Evolutionary conservation across 306 rosid species (phyloP).

Genomic region (Prosopis cineraria): DNA sequence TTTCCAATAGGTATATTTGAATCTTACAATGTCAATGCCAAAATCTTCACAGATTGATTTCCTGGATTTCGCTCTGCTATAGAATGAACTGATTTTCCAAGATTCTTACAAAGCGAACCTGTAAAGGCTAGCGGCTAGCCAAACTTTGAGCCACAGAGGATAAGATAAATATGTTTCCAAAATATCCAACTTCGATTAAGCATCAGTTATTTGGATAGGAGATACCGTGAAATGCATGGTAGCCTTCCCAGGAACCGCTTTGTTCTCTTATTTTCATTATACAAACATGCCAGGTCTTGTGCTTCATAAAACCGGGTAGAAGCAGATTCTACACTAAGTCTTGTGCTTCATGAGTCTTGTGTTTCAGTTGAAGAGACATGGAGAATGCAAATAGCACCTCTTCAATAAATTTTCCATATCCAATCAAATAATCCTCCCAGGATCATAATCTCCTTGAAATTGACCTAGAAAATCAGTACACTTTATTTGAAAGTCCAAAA

Average conservation of each 20-base stretch:
- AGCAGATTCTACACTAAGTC: background rate
- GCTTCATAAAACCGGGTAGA: background rate
- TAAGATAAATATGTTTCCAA: too few relatives aligned
- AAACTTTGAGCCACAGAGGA: too few relatives aligned
- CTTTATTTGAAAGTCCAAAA: background rate
- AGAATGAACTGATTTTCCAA: background rate
- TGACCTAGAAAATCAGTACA: background rate
- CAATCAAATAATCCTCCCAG: background rate
- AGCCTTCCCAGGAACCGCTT: background rate
- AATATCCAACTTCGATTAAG: too few relatives aligned
- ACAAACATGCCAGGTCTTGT: background rate
- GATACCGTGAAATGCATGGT: too few relatives aligned
- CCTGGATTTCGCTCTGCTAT: background rate
- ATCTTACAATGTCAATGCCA: background rate
- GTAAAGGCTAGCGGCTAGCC: too few relatives aligned
- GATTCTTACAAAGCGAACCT: too few relatives aligned
- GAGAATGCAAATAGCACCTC: background rate
- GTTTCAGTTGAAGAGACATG: background rate
- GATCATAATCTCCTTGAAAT: background rate
- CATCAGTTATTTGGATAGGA: too few relatives aligned
- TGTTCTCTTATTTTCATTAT: background rate
- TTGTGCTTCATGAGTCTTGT: background rate
- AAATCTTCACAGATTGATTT: background rate
- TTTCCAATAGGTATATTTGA: background rate
- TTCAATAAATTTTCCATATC: background rate